A percentile compares a stretch with the other conserved stretches of the same genome.
phyloP scores from a whole-genome alignment of 352 stramenopile species.

The Globisporangium abappressorium region DNA sequence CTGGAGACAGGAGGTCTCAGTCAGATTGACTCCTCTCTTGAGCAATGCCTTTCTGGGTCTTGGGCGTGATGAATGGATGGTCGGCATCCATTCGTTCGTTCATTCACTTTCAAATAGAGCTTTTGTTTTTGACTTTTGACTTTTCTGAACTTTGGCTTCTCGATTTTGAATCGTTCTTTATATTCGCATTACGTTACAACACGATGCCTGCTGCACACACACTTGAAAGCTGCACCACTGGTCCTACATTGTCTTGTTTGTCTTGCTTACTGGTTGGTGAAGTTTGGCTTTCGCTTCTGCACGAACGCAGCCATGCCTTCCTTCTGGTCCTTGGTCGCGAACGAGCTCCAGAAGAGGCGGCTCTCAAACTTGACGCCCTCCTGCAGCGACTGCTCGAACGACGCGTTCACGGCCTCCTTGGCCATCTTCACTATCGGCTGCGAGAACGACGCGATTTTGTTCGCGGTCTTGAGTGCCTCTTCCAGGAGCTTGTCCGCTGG shows the following conservation, averaged over 20 bases:
- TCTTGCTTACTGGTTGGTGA: slow-evolving; percentile 89
- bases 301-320: slow-evolving; percentile 98
- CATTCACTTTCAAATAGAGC: slow-evolving; percentile 1
- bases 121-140: not conserved
- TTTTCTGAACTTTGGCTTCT: not conserved
- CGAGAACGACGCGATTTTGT: slow-evolving; percentile 96
- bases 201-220: slow-evolving; percentile 1
- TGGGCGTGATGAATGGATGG: not conserved
- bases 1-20: not conserved
- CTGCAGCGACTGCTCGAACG: slow-evolving; percentile 91
- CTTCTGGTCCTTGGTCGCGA: slow-evolving; percentile 93
- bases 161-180: not conserved
- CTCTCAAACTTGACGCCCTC: slow-evolving; percentile 97
- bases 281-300: slow-evolving; percentile 95
- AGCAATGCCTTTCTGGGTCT: not conserved
- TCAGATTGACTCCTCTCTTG: not conserved
- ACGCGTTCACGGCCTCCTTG: slow-evolving; percentile 95
- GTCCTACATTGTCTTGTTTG: not conserved
- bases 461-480: slow-evolving; percentile 94
- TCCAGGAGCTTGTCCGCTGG: slow-evolving; percentile 91
- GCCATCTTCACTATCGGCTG: slow-evolving; percentile 94
- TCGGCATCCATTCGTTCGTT: not conserved
- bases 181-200: not conserved
- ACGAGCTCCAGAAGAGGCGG: slow-evolving; percentile 97
- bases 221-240: not conserved